Conservation (phyloP, 163 green algal genomes). For the Chloromonas sp. region DNA sequence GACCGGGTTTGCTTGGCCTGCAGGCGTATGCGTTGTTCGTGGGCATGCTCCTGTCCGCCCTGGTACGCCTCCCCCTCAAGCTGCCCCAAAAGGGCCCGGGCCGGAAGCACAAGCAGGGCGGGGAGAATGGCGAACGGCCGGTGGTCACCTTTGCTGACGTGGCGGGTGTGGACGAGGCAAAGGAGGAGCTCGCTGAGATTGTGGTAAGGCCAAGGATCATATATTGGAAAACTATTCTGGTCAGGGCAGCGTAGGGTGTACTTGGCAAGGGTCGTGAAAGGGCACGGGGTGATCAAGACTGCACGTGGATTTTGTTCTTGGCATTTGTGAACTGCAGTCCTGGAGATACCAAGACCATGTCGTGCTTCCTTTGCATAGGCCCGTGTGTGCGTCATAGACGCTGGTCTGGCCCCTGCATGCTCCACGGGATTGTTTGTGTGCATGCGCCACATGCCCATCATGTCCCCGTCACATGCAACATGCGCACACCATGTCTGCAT, state of each 20-base stretch:
- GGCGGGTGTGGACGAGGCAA: conserved; percentile 80
- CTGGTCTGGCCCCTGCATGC: too few species aligned
- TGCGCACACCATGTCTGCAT: too few species aligned
- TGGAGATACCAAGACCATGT: neutral
- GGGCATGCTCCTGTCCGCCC: conserved; percentile 43
- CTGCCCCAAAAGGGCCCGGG: conserved; percentile 41
- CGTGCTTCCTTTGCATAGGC: too few species aligned
- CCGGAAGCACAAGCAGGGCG: neutral
- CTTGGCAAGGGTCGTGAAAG: neutral
- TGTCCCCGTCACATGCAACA: too few species aligned
- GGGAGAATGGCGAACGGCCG: conserved; percentile 1
- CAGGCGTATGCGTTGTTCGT: conserved; percentile 56
- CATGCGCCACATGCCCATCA: too few species aligned
- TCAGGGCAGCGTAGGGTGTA: neutral
- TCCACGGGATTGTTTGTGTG: too few species aligned
- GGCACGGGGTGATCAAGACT: neutral
- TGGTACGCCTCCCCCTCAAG: conserved; percentile 63
- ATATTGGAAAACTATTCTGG: neutral
- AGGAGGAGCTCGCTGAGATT: conserved; percentile 78
- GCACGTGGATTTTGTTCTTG: neutral
- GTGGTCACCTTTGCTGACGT: conserved; percentile 74
- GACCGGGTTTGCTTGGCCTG: neutral
- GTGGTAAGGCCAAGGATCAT: conserved; percentile 37
- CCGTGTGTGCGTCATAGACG: too few species aligned
- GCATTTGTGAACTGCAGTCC: neutral